Base-by-base conservation (phyloP, 2,329 filamentous ascomycete genomes). In the Epichloe gansuensis region DNA sequence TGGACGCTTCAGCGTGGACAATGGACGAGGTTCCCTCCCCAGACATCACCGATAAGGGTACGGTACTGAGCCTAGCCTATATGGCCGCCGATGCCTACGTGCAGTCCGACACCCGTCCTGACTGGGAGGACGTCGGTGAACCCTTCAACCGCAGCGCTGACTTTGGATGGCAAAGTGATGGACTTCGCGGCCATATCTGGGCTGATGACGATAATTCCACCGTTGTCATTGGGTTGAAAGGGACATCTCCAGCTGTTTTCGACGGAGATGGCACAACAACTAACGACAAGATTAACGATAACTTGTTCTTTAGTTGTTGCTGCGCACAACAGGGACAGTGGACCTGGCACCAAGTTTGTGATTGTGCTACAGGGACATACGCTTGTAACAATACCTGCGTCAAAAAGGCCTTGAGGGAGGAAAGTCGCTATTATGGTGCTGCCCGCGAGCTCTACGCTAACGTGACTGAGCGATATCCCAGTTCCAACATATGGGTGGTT, bases 281-380 rank as follows among this genome's bases (percentile, higher is more conserved):
- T 28, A 95, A 95, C 60, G 93, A 98, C 72, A 98, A 98, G 72
- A 75, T 91, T 63, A 98, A 97, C 66, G 93, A 98, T 69, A 98
- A 98, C 65, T 76, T 98, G 9, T 95, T 95, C 69, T 96, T 96
- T 72, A 95, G 91, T 64, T 98, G 93, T 71, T 98, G 93, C 69
- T 98, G 93, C 69, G 93, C 83, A 4, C 90, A 96, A 69, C 91
- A 94, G 61, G 90, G 91, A 0, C 88, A 90, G 58, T 90, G 84
- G 71, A 82, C 90, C 15, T 96, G 90, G 85, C 84, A 87, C 55
- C 86, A 94, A 65, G 90, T 95, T 52, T 98, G 93, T 69, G 86
- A 95, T 66, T 98, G 93, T 66, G 88, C 90, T 56, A 88, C 86
- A 2, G 81, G 82, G 11, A 88, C 90, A 1, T 97, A 90, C 64